Conservation (phyloP, 2,329 filamentous ascomycete species). For the Alternaria panax region DNA sequence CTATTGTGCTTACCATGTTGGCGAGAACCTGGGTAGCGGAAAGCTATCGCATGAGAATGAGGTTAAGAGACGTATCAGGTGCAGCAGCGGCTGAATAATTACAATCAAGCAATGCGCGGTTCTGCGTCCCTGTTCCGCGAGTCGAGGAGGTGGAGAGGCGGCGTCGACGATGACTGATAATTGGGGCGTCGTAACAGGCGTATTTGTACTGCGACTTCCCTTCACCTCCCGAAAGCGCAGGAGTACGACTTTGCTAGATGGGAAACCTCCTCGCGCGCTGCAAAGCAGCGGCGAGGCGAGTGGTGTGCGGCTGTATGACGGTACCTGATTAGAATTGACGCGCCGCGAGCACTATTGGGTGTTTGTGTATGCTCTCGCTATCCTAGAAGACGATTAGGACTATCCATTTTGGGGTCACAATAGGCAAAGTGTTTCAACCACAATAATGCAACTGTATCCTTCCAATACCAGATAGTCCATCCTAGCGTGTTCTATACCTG, state of each 20-base stretch:
- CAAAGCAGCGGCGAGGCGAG: slow-evolving; percentile 7
- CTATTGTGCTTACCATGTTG: slow-evolving; percentile 11
- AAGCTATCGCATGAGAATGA: slow-evolving; percentile 23
- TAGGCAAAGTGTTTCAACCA: neutral
- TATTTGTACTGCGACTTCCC: slow-evolving; percentile 6
- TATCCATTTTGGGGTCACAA: slow-evolving; percentile 1
- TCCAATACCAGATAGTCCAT: neutral
- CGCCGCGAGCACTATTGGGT: neutral
- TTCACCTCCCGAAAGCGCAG: neutral
- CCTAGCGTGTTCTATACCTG: neutral
- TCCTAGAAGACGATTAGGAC: neutral
- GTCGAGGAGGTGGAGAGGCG: neutral
- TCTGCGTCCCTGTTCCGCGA: neutral
- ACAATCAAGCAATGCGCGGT: neutral
- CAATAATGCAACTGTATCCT: slow-evolving; percentile 3
- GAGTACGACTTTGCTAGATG: neutral
- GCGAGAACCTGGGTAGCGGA: slow-evolving; percentile 4
- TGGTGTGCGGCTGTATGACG: neutral
- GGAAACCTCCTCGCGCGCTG: slow-evolving; percentile 3
- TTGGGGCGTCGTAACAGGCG: neutral
- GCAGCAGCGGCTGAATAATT: neutral
- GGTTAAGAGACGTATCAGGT: slow-evolving; percentile 13
- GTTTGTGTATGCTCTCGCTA: neutral
- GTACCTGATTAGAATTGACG: neutral
- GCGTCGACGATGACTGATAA: neutral